phyloP scores from a whole-genome alignment of 2,329 filamentous ascomycete species.

The Alternaria hordeiaustralica region DNA sequence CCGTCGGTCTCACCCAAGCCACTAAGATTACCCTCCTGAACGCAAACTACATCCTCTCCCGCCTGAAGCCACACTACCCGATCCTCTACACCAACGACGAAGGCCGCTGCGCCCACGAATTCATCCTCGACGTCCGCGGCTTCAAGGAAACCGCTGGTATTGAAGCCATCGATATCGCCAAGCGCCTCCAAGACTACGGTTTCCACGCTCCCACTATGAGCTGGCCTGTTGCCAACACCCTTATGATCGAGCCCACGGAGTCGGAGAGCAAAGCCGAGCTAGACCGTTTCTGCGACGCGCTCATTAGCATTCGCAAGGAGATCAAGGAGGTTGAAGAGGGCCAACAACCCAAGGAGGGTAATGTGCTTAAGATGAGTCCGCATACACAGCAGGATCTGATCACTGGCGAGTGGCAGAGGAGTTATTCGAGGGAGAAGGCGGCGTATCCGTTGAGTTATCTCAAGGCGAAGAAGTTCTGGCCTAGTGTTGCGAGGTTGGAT shows the following conservation, averaged over 20 bases:
- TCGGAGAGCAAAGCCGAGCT: constrained; percentile 91
- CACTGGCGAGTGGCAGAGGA: constrained; percentile 77
- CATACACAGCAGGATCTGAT: constrained; percentile 86
- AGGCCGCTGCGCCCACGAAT: constrained; percentile 92
- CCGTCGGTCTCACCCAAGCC: constrained; percentile 80
- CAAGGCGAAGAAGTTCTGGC: constrained; percentile 98
- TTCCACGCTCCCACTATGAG: constrained; percentile 98
- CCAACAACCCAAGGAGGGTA: constrained; percentile 73
- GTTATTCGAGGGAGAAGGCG: constrained; percentile 80
- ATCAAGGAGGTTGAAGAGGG: constrained; percentile 85
- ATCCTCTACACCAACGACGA: constrained; percentile 94
- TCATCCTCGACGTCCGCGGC: constrained; percentile 86
- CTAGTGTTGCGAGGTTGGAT: constrained; percentile 82
- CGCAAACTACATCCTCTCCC: constrained; percentile 93
- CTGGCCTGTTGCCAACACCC: constrained; percentile 91
- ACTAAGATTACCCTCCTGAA: constrained; percentile 94
- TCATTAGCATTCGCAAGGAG: constrained; percentile 85
- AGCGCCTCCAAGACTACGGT: constrained; percentile 94
- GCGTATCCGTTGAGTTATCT: constrained; percentile 85
- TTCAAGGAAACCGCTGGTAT: constrained; percentile 85
- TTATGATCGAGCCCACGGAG: constrained; percentile 98
- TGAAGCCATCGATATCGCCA: constrained; percentile 93
- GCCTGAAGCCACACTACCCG: constrained; percentile 82
- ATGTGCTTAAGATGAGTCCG: constrained; percentile 87
- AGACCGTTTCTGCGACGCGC: constrained; percentile 88